Base-by-base conservation (phyloP, 2,329 filamentous ascomycete genomes). In the Penicillium sp. region DNA sequence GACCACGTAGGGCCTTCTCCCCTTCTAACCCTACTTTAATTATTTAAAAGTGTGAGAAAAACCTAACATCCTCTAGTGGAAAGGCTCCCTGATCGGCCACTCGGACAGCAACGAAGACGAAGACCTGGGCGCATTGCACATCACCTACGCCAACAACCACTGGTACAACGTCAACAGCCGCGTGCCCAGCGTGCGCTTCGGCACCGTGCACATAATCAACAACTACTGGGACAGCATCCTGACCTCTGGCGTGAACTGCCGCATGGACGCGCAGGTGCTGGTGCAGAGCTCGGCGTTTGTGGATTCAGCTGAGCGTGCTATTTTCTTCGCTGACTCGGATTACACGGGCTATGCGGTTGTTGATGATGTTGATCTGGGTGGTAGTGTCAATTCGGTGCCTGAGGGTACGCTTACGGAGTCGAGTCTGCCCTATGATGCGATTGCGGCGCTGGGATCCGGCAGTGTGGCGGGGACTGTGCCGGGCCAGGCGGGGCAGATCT, bases 71-170 rank as follows among this genome's bases (percentile, higher is more conserved):
- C 26, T 41, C 5, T 21, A 58, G 56, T 88, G 81, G 79, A 89
- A 88, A 75, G 84, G 81, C n/a, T 85, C 83, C 0, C 79, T 88
- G 9, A 79, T 88, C 61, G 72, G 86, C 13, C 86, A 89, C 81
- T 84, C 81, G 30, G 84, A 89, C 80, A 81, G 64, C 76, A 88
- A 88, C 78, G 76, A 66, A 44, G 77, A 70, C 57, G 84, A 88
- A 67, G 88, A 91, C 76, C 85, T 72, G 7, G 88, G 88, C 66
- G 81, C 87, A 70, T 80, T 90, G 51, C 84, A 80, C 71, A 79
- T 91, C 58, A 90, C 88, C 58, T 89, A 88, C 73, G 82, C 83
- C 77, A 86, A 89, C 81, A 90, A 90, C 83, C 81, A 85, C 80
- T 90, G 83, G 82, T 71, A 73, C 67, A 88, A 90, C 79, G 76